A percentile compares a stretch with the other conserved stretches of the same genome.
phyloP scores from a whole-genome alignment of 2,329 filamentous ascomycete species.

The Aspergillus latus region DNA sequence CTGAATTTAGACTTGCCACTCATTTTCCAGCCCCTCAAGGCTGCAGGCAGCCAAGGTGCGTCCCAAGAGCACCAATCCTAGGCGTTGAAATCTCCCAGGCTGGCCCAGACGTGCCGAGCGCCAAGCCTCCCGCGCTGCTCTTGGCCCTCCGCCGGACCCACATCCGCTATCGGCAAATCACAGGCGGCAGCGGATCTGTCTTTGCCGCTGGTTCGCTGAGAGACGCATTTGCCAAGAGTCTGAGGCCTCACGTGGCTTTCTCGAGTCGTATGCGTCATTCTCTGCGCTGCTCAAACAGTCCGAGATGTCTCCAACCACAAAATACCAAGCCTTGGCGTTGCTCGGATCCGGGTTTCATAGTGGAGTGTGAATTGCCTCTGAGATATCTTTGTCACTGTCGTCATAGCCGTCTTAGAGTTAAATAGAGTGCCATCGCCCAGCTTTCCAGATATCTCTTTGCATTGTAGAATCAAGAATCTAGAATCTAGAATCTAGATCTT shows the following conservation, averaged over 20 bases:
- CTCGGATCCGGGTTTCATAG: conserved; percentile 5
- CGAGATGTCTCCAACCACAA: conserved; percentile 5
- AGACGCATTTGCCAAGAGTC: conserved; percentile 5
- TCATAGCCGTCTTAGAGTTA: conserved; percentile 16
- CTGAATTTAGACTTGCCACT: conserved; percentile 16
- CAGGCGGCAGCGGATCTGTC: no score
- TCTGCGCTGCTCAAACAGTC: conserved; percentile 8
- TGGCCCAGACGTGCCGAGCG: conserved; percentile 13
- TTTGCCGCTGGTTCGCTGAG: conserved; percentile 12
- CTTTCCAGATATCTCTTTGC: background rate
- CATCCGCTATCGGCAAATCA: conserved; percentile 12
- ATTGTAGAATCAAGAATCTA: background rate
- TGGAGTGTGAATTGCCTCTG: conserved; percentile 9
- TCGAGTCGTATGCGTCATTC: conserved; percentile 21
- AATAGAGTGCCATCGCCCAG: conserved; percentile 13
- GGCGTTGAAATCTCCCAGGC: conserved; percentile 7
- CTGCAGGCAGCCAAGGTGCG: conserved; percentile 18
- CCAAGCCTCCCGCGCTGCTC: conserved; percentile 24
- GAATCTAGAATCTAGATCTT: conserved; percentile 16
- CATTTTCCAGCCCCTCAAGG: conserved; percentile 15
- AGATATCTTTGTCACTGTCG: conserved; percentile 6
- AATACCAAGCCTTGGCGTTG: conserved; percentile 18
- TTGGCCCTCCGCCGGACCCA: conserved; percentile 24
- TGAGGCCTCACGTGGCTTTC: conserved; percentile 14
- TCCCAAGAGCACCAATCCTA: conserved; percentile 17